phyloP scores from a whole-genome alignment of 1,284 basidiomycete species.

The Sphaerobolus stellatus region DNA sequence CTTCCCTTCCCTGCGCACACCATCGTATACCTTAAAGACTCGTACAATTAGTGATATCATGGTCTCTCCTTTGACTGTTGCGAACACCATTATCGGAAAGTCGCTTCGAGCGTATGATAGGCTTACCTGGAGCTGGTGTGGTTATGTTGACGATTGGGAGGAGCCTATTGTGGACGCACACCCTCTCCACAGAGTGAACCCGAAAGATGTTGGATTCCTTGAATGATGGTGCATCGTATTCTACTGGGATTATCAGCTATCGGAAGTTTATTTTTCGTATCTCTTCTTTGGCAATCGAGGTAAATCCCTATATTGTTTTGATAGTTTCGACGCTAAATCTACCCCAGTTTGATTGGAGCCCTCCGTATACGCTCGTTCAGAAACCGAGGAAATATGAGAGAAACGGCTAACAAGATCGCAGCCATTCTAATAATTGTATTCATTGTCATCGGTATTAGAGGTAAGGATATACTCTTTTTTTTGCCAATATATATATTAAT shows the following conservation, averaged over 20 bases:
- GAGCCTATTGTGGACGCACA: conserved; percentile 9
- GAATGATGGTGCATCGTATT: conserved; percentile 61
- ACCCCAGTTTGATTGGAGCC: conserved; percentile 52
- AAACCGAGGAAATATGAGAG: conserved; percentile 47
- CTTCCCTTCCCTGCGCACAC: conserved; percentile 33
- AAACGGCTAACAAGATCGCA: conserved; percentile 53
- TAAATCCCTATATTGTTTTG: not conserved
- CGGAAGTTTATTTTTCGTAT: conserved; percentile 71
- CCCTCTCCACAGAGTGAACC: not conserved
- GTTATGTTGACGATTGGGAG: conserved; percentile 3
- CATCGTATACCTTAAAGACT: conserved; percentile 29
- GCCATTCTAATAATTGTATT: conserved; percentile 62
- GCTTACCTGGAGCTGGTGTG: conserved; percentile 1
- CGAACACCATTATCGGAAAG: conserved; percentile 61
- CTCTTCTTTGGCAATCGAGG: conserved; percentile 60
- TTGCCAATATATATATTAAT: conserved; percentile 1
- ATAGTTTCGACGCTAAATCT: not conserved
- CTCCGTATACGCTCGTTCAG: conserved; percentile 67
- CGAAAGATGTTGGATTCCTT: conserved; percentile 41
- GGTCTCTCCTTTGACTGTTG: conserved; percentile 57
- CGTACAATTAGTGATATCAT: conserved; percentile 47
- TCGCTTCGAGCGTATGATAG: conserved; percentile 43
- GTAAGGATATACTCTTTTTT: conserved; percentile 39
- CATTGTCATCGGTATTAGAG: conserved; percentile 63
- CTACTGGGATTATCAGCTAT: conserved; percentile 73